Percentiles rank a stretch among this genome's conserved stretches.
These are phyloP conservation scores for Spathaspora sp. DNA, from an alignment of 1,139 yeast genomes.

Conservation along the genomic window DNA sequence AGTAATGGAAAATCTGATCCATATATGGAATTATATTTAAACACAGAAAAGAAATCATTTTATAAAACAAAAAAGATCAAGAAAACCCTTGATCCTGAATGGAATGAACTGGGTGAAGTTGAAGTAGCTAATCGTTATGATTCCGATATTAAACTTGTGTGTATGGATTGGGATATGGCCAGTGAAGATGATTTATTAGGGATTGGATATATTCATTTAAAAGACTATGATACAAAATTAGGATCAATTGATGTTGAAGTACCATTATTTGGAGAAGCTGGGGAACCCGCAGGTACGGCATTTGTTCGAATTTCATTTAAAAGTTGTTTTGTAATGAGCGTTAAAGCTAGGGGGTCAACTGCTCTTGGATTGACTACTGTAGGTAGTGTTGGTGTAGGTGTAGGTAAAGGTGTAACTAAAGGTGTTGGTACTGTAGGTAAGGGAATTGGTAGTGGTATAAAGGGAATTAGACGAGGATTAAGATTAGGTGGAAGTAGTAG, in stretches of 20 bases:
- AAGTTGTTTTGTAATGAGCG: slow-evolving; percentile 64
- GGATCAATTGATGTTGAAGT: slow-evolving; percentile 51
- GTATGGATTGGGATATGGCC: slow-evolving; percentile 92
- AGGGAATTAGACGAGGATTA: slow-evolving; percentile 39
- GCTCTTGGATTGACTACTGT: slow-evolving; percentile 37
- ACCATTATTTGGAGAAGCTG: slow-evolving; percentile 56
- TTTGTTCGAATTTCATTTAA: slow-evolving; percentile 60
- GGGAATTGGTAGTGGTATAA: slow-evolving; percentile 47
- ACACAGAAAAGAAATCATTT: slow-evolving; percentile 56
- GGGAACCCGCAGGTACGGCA: slow-evolving; percentile 61
- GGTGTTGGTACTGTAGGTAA: slow-evolving; percentile 46
- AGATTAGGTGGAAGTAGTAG: slow-evolving; percentile 21
- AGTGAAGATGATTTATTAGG: slow-evolving; percentile 84
- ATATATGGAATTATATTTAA: slow-evolving; percentile 64
- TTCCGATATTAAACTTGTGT: slow-evolving; percentile 55
- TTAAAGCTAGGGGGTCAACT: slow-evolving; percentile 37
- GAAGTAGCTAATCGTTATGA: slow-evolving; percentile 60
- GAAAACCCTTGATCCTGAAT: slow-evolving; percentile 83
- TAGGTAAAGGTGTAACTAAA: slow-evolving; percentile 42
- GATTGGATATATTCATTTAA: slow-evolving; percentile 55
- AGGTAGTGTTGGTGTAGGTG: slow-evolving; percentile 41
- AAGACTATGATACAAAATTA: slow-evolving; percentile 58
- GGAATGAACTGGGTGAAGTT: slow-evolving; percentile 67
- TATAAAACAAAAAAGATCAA: slow-evolving; percentile 78
- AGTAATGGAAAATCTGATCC: slow-evolving; percentile 94